Evolutionary conservation across 768 basidiomycete species (phyloP), one percentile per base, ranked within the genome.

Genomic region (Paxillus rubicundulus): DNA sequence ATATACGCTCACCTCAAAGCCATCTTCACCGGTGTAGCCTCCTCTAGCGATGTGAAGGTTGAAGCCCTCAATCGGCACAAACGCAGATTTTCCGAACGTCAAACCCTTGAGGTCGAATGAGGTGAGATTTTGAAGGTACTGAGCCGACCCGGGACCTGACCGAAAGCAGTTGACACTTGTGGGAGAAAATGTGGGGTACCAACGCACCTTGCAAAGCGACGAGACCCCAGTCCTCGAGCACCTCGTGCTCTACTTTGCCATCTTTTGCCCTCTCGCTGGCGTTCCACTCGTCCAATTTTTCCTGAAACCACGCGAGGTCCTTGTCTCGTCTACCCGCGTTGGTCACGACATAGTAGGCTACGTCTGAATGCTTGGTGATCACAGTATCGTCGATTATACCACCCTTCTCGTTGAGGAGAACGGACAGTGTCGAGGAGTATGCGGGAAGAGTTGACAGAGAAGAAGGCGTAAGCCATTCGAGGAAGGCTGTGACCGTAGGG

Each of bases 21-120:
- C 97, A 69, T 99, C 97, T 72, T 99, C 97, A 10, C 97, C 97
- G 0, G 97, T 98, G 72, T 99, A 99, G 5, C 97, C 97, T 27
- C 93, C 92, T 14, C 97, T 84, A 8, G 93, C 89, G 28, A 98
- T 82, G 65, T 98, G 93, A 33, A 91, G 79, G 4, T 69, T 63
- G 52, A 72, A 64, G 17, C 69, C 67, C 53, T 86, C 86, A 38
- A 97, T 78, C 1, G 87, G 82, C 9, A 92, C 79, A 64, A 84
- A 92, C 0, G 88, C 86, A 17, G 89, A 87, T 55, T 82, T 85
- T 36, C 94, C 93, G 62, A 99, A 98, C 24, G 86, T 87, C 45
- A 98, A 73, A 37, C 77, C 72, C 18, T 73, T 70, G 10, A 98
- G 77, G 68, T 94, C 88, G 60, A 80, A 87, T 9, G 85, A 79